Evolutionary conservation across 148 eudicot species (phyloP).

Genomic region (Limonium bicolor): DNA sequence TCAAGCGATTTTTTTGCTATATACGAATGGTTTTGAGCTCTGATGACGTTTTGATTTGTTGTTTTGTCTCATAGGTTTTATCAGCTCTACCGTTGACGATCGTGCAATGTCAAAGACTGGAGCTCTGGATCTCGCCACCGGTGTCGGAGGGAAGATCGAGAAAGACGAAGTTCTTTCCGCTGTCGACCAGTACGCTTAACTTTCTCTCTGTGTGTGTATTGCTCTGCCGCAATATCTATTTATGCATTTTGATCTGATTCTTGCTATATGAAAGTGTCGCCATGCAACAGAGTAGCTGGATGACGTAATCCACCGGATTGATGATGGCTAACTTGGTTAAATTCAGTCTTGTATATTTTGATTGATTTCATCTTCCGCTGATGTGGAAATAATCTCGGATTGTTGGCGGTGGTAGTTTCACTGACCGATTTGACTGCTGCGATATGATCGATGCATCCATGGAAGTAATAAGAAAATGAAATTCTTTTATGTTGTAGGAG

Average conservation of each 20-base stretch:
- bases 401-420: too few species aligned
- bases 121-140: conserved; percentile 72
- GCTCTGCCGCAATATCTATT: background rate
- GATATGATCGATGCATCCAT: too few species aligned
- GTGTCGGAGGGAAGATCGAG: conserved; percentile 79
- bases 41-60: background rate
- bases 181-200: conserved; percentile 45
- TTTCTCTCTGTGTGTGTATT: background rate
- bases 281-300: background rate
- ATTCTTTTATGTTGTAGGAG: too few species aligned
- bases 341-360: background rate
- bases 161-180: conserved; percentile 58
- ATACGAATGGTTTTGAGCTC: background rate
- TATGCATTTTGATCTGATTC: background rate
- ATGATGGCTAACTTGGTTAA: background rate
- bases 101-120: conserved; percentile 67
- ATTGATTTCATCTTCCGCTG: background rate
- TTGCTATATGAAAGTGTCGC: background rate
- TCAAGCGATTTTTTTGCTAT: background rate
- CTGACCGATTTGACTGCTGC: too few species aligned
- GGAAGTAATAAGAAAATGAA: too few species aligned
- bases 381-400: background rate
- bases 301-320: background rate
- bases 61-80: background rate
- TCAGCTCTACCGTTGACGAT: background rate